phyloP scores from a whole-genome alignment of 164 flowering plant species.

The Macadamia tetraphylla region DNA sequence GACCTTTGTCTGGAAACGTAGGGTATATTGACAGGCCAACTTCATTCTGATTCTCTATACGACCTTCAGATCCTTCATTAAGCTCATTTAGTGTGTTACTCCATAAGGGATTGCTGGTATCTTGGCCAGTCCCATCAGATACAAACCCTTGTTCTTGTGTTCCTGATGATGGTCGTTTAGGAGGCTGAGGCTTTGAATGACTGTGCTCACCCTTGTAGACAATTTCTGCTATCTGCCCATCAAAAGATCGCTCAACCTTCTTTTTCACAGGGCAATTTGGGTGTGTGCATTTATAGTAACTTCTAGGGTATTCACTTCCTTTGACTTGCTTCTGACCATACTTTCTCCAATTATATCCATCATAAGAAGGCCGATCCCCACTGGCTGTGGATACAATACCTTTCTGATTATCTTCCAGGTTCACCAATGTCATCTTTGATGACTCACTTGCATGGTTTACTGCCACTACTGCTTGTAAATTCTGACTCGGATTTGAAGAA shows the following conservation, averaged over 20 bases:
- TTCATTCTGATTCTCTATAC: constrained; percentile 36
- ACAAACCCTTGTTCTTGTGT: constrained; percentile 29
- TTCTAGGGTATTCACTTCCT: constrained; percentile 11
- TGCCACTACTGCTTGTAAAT: constrained; percentile 20
- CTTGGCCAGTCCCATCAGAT: constrained; percentile 38
- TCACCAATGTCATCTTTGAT: constrained; percentile 26
- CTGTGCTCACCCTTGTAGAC: constrained; percentile 9
- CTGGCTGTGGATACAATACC: constrained; percentile 17
- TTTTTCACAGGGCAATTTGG: constrained; percentile 17
- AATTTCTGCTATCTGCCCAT: constrained; percentile 10
- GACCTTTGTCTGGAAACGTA: constrained; percentile 25
- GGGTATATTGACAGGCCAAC: constrained; percentile 22
- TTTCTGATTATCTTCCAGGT: constrained; percentile 37
- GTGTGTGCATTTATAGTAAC: constrained; percentile 20
- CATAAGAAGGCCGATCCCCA: constrained; percentile 56
- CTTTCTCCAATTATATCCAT: constrained; percentile 16
- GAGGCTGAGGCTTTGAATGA: constrained; percentile 11
- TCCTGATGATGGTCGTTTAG: constrained; percentile 29
- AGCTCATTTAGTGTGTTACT: constrained; percentile 26
- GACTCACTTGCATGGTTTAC: constrained; percentile 21
- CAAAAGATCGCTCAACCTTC: constrained; percentile 8
- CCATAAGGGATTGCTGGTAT: constrained; percentile 23
- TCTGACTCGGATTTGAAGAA: constrained; percentile 26
- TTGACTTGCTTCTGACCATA: constrained; percentile 20
- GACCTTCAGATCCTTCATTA: constrained; percentile 39